Conservation (phyloP, 441 rosid genomes). For the Adansonia grandidieri region DNA sequence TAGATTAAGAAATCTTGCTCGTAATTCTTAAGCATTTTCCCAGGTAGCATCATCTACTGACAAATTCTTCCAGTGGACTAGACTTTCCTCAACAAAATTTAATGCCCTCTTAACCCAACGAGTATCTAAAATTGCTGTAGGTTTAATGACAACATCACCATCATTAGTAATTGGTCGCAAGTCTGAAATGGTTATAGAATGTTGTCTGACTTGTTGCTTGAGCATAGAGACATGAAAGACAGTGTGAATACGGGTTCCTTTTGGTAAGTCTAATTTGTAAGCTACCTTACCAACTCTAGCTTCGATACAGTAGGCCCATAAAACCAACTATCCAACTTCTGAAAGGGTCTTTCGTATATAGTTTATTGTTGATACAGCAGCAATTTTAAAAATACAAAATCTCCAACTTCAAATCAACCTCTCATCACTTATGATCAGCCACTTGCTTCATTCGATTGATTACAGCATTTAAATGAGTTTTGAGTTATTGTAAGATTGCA, state of each 20-base stretch:
- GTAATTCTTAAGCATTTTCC: too few species aligned
- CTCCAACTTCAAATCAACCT: background rate
- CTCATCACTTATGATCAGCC: background rate
- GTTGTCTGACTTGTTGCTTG: background rate
- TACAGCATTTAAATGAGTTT: background rate
- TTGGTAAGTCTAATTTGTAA: background rate
- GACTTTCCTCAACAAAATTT: background rate
- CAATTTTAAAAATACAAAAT: background rate
- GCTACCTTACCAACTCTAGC: background rate
- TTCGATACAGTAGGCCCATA: background rate
- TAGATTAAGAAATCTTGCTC: too few species aligned
- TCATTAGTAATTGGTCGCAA: background rate
- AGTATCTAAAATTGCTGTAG: background rate
- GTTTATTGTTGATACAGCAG: background rate
- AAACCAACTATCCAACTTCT: background rate
- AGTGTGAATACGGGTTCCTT: background rate
- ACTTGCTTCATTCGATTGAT: background rate
- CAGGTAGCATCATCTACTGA: too few species aligned
- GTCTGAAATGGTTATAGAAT: too few species aligned
- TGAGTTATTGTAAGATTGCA: background rate
- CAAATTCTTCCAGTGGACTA: too few species aligned
- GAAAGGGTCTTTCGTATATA: background rate
- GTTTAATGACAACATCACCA: background rate
- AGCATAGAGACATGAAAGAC: background rate
- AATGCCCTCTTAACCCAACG: background rate